phyloP scores from a whole-genome alignment of 1,284 basidiomycete species.

The Sporisorium iseilematis-ciliati region DNA sequence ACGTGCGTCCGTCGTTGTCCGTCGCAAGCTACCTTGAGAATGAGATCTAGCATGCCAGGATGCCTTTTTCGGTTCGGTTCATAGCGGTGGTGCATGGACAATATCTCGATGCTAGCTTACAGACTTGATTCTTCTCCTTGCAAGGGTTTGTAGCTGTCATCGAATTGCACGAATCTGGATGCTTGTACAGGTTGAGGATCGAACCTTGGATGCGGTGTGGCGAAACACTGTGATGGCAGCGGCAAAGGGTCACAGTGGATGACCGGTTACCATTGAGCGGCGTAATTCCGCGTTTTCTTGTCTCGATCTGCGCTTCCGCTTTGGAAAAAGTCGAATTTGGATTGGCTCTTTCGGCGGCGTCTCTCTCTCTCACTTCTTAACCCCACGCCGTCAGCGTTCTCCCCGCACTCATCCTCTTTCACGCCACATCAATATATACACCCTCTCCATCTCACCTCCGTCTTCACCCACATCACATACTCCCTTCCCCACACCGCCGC shows the following conservation, averaged over 20 bases:
- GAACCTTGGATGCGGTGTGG: too few species aligned
- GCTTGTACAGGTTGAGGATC: too few species aligned
- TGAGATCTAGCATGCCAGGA: too few species aligned
- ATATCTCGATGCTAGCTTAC: too few species aligned
- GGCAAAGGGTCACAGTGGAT: background rate
- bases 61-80: too few species aligned
- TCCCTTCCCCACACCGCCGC: background rate
- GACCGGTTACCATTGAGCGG: background rate
- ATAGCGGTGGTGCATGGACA: too few species aligned
- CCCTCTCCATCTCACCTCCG: background rate
- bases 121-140: too few species aligned
- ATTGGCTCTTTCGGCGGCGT: background rate
- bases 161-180: too few species aligned
- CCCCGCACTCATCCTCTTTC: background rate
- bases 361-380: background rate
- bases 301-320: constrained; percentile 4
- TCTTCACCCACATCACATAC: too few species aligned
- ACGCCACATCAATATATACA: constrained; percentile 1
- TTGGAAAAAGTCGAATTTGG: constrained; percentile 6
- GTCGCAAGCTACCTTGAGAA: background rate
- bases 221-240: background rate
- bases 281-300: constrained; percentile 20
- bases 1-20: constrained; percentile 27
- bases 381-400: background rate
- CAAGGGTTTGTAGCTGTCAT: too few species aligned